Conservation (phyloP, 495 filamentous ascomycete species). For the Hypomontagnella monticulosa region DNA sequence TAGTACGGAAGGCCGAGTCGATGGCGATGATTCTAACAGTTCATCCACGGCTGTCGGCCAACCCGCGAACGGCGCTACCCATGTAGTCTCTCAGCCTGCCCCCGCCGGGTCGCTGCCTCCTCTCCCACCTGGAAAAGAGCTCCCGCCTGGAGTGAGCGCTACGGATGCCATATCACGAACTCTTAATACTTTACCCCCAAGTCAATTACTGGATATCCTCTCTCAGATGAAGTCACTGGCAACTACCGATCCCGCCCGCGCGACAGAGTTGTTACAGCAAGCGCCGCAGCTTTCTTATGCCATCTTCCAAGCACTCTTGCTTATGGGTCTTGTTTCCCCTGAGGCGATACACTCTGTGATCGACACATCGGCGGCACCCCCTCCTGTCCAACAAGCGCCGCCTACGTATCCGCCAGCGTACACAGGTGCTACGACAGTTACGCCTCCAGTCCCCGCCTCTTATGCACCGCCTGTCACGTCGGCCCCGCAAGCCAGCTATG, state of each 20-base stretch:
- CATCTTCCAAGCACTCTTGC: slow-evolving; percentile 91
- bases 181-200: slow-evolving; percentile 81
- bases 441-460: slow-evolving; percentile 37
- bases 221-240: slow-evolving; percentile 93
- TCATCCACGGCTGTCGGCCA: slow-evolving; percentile 58
- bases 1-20: slow-evolving; percentile 86
- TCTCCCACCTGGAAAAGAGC: slow-evolving; percentile 83
- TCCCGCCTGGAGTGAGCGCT: slow-evolving; percentile 81
- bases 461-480: slow-evolving; percentile 31
- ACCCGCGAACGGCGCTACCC: slow-evolving; percentile 43
- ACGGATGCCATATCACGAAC: slow-evolving; percentile 92
- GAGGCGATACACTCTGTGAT: slow-evolving; percentile 61
- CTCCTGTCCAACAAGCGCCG: slow-evolving; percentile 22
- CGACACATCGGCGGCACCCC: slow-evolving; percentile 47
- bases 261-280: slow-evolving; percentile 85
- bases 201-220: slow-evolving; percentile 93
- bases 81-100: slow-evolving; percentile 26
- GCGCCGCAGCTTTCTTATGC: slow-evolving; percentile 95
- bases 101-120: slow-evolving; percentile 68
- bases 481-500: slow-evolving; percentile 46
- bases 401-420: slow-evolving; percentile 30
- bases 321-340: slow-evolving; percentile 89
- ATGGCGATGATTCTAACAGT: slow-evolving; percentile 62
- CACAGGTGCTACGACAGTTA: slow-evolving; percentile 38
- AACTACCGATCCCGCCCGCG: slow-evolving; percentile 80